A percentile compares a stretch with the other conserved stretches of the same genome.
These are phyloP conservation scores for Penicillium hesseltinei DNA, from an alignment of 2,329 filamentous ascomycete species.

Conservation along the genomic window DNA sequence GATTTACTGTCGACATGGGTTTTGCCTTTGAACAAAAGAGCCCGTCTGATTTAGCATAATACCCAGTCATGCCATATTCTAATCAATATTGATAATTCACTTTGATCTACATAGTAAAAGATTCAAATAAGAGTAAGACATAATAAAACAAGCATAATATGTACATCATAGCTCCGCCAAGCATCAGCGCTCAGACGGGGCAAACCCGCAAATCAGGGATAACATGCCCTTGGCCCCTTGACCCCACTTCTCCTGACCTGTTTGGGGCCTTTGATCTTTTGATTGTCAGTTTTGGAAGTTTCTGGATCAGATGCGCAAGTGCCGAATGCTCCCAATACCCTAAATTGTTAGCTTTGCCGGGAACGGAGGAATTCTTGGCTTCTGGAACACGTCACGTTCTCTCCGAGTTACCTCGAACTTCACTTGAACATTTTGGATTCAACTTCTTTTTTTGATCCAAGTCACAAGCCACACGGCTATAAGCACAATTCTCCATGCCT, in stretches of 20 bases:
- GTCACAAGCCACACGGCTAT: background rate
- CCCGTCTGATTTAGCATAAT: constrained; percentile 27
- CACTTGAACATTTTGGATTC: background rate
- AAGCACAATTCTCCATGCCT: constrained; percentile 54
- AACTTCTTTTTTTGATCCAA: background rate
- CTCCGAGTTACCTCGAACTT: background rate
- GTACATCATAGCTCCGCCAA: constrained; percentile 6
- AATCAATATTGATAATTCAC: constrained; percentile 8
- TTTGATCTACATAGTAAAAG: background rate
- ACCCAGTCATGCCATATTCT: constrained; percentile 19
- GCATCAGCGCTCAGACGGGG: constrained; percentile 5
- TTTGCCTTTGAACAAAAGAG: constrained; percentile 13
- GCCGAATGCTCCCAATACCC: background rate
- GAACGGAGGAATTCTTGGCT: constrained; percentile 1
- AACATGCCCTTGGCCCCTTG: background rate
- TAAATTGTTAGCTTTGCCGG: background rate
- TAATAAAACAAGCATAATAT: background rate
- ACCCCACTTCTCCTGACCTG: constrained; percentile 16
- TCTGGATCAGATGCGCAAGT: background rate
- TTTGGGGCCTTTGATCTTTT: background rate
- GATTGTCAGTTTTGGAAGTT: background rate
- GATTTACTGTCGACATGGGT: constrained; percentile 20
- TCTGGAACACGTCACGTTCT: constrained; percentile 3
- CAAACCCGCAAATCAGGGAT: constrained; percentile 10
- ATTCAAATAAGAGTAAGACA: background rate